Evolutionary conservation across 345 rosid genomes (phyloP), one percentile per base, ranked within the genome.

Genomic region (Linum usitatissimum): DNA sequence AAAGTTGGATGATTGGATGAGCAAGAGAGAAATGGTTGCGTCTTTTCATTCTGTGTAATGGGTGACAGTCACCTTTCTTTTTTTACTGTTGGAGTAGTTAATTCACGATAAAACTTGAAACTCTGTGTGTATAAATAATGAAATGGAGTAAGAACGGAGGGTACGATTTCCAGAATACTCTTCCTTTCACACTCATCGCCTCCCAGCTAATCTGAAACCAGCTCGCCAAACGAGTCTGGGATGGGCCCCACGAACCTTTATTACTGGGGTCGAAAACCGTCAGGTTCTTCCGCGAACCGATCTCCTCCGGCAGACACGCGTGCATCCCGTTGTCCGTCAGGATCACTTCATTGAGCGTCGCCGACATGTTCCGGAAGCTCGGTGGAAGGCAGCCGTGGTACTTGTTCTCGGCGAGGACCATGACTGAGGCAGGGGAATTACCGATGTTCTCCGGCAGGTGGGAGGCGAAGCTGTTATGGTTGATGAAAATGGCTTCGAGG

Each of bases 401-500:
- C 53, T 68, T 64, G 65, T 88, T 91, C 57, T 85, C 77, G 0
- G 91, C 88, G 1, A 91, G 64, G 40, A 86, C 92, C 20, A 88
- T 39, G 30, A 82, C 91, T 3, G 98, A 86, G 2, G 74, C 96
- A 0, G 91, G 88, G 0, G 95, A 88, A 68, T 82, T 86, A 0
- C 96, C 90, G 15, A 86, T 64, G 71, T 84, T 91, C 6, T 79
- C 81, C 51, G 18, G 31, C 15, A 12, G 19, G 15, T 71, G 57
- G 51, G 64, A 61, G 19, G 60, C 8, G 56, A 91, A 83, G 77
- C 90, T 74, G 72, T 91, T 91, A 60, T 86, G 70, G 56, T 91
- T 91, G 3, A 91, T 73, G 42, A 91, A 83, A 5, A 91, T 61
- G 23, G 94, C 96, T 60, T 91, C 98, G 0, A 91, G 75, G 18